These are phyloP conservation scores for Remersonia thermophila DNA, from an alignment of 2,329 filamentous ascomycete species.

Conservation along the genomic window DNA sequence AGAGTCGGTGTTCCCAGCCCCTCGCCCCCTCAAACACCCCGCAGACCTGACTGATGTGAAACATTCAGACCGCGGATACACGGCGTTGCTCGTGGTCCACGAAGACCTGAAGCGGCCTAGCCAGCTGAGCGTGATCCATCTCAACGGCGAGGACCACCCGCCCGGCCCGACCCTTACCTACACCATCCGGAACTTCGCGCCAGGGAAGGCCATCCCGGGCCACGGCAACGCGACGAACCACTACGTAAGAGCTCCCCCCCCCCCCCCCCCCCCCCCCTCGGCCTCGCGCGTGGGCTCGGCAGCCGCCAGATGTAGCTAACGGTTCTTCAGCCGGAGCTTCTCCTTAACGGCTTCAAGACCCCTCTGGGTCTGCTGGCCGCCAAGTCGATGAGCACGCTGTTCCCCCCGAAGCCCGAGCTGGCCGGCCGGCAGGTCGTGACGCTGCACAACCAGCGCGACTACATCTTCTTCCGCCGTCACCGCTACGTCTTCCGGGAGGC, in stretches of 20 bases:
- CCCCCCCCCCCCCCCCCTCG: slow-evolving; percentile 40
- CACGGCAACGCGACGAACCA: slow-evolving; percentile 83
- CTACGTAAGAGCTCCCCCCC: slow-evolving; percentile 58
- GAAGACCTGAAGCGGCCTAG: slow-evolving; percentile 80
- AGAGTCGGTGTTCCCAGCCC: slow-evolving; percentile 26
- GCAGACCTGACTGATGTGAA: no score
- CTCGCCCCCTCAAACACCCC: no score
- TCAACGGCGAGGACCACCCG: slow-evolving; percentile 38
- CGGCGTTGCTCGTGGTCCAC: slow-evolving; percentile 70
- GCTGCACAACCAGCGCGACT: slow-evolving; percentile 89
- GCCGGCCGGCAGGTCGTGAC: slow-evolving; percentile 83
- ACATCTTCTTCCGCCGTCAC: slow-evolving; percentile 84
- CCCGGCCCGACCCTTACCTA: slow-evolving; percentile 87
- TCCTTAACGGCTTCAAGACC: slow-evolving; percentile 91
- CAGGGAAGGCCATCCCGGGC: slow-evolving; percentile 75
- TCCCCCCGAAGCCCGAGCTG: slow-evolving; percentile 71
- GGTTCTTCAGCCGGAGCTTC: slow-evolving; percentile 22
- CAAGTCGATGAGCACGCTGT: slow-evolving; percentile 67
- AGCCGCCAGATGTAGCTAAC: no score
- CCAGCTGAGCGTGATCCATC: slow-evolving; percentile 70
- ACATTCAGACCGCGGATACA: slow-evolving; percentile 56
- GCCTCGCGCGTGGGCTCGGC: no score
- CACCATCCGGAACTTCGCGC: slow-evolving; percentile 78
- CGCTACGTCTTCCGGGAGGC: slow-evolving; percentile 90
- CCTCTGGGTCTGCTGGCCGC: slow-evolving; percentile 81